phyloP scores from a whole-genome alignment of 108 stramenopile genomes.

The Nannochloropsis granulata region DNA sequence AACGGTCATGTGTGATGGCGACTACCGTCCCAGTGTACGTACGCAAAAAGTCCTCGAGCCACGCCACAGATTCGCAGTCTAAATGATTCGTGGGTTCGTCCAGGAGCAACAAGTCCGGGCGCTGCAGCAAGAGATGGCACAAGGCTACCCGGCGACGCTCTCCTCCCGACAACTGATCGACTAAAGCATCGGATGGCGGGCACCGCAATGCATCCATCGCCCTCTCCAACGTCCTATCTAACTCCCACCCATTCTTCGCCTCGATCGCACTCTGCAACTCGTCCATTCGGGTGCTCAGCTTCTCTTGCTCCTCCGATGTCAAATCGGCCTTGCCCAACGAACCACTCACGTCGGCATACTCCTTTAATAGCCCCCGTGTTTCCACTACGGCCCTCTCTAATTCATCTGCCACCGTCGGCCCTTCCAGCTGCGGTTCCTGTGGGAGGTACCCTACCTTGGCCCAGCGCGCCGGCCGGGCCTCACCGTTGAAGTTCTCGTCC shows the following conservation, averaged over 20 bases:
- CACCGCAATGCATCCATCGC: conserved; percentile 36
- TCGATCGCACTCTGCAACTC: conserved; percentile 26
- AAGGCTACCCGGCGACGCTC: conserved; percentile 21
- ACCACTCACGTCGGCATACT: conserved; percentile 13
- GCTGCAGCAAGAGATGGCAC: conserved; percentile 13
- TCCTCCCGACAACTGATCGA: conserved; percentile 1
- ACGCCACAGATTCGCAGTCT: conserved; percentile 22
- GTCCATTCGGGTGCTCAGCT: conserved; percentile 16
- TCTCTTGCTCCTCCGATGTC: neutral
- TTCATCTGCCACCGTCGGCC: conserved; percentile 23
- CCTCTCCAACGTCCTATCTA: conserved; percentile 26
- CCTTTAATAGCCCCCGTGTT: conserved; percentile 12
- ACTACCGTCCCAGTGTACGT: conserved; percentile 82
- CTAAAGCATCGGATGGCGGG: conserved; percentile 11
- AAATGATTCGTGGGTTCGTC: conserved; percentile 21
- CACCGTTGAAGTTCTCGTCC: conserved; percentile 25
- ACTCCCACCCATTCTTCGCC: conserved; percentile 30
- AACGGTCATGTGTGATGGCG: conserved; percentile 81
- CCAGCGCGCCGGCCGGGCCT: conserved; percentile 11
- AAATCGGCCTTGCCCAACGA: neutral
- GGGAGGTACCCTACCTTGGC: conserved; percentile 6
- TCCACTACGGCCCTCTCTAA: conserved; percentile 21
- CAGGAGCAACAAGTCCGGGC: conserved; percentile 16
- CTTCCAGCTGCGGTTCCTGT: conserved; percentile 35
- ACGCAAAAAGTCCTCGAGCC: conserved; percentile 49